These are phyloP conservation scores for Aspergillus caelatus DNA, from an alignment of 2,329 filamentous ascomycete genomes.

Conservation along the genomic window DNA sequence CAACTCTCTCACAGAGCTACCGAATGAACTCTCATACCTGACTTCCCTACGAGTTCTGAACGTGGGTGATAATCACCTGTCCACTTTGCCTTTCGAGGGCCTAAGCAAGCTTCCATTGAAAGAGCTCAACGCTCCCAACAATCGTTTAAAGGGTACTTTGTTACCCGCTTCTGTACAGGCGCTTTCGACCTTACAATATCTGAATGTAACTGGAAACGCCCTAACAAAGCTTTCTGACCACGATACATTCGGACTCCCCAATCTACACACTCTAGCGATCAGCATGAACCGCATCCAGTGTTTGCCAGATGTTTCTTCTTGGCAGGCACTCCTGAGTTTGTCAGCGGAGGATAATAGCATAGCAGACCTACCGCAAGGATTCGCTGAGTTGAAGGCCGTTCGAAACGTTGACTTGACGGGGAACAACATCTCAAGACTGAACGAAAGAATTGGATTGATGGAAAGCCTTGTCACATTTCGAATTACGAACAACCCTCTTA, in stretches of 20 bases:
- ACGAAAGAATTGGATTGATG: slow-evolving; percentile 79
- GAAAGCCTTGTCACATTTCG: slow-evolving; percentile 73
- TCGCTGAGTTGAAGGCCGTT: slow-evolving; percentile 68
- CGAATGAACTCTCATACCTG: slow-evolving; percentile 68
- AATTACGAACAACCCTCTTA: slow-evolving; percentile 84
- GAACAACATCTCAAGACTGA: slow-evolving; percentile 78
- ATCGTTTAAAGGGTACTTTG: slow-evolving; percentile 73
- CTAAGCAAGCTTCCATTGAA: slow-evolving; percentile 70
- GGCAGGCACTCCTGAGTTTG: slow-evolving; percentile 73
- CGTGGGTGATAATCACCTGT: slow-evolving; percentile 76
- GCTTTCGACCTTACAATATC: slow-evolving; percentile 67
- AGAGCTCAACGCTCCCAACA: slow-evolving; percentile 76
- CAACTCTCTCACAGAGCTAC: slow-evolving; percentile 75
- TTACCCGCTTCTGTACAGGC: slow-evolving; percentile 64
- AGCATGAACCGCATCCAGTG: slow-evolving; percentile 76
- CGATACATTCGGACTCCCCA: slow-evolving; percentile 65
- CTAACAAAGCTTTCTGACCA: slow-evolving; percentile 58
- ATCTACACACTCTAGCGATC: slow-evolving; percentile 72
- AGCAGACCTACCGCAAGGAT: slow-evolving; percentile 72
- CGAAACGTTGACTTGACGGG: slow-evolving; percentile 80
- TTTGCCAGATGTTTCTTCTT: slow-evolving; percentile 74
- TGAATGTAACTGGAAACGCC: slow-evolving; percentile 79
- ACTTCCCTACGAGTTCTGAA: slow-evolving; percentile 74
- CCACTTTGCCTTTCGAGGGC: slow-evolving; percentile 68
- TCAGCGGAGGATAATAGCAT: slow-evolving; percentile 82